phyloP scores from a whole-genome alignment of 2,329 filamentous ascomycete genomes.

The Exophiala sp. region DNA sequence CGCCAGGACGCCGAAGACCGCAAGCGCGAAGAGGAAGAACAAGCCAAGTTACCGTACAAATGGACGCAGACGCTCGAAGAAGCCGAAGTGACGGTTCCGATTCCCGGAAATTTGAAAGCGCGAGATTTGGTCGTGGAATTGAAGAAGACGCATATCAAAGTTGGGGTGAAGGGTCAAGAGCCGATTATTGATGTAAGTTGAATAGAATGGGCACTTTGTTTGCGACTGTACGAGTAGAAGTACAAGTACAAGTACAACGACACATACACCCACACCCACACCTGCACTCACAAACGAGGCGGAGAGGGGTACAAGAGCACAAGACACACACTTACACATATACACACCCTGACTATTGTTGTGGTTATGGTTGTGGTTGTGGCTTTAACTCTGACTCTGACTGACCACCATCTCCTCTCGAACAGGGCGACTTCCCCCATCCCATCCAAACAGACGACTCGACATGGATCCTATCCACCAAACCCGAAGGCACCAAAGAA shows the following conservation, averaged over 20 bases:
- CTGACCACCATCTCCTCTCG: not conserved
- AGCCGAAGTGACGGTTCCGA: slow-evolving; percentile 68
- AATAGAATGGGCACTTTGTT: not conserved
- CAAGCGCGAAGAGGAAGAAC: slow-evolving; percentile 76
- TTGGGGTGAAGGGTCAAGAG: slow-evolving; percentile 81
- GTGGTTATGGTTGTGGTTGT: not conserved
- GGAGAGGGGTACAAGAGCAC: too few species aligned
- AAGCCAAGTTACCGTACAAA: slow-evolving; percentile 88
- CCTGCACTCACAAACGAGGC: too few species aligned
- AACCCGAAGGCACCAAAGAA: slow-evolving; percentile 58
- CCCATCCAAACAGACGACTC: slow-evolving; percentile 76
- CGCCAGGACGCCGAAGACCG: slow-evolving; percentile 53
- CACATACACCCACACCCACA: too few species aligned
- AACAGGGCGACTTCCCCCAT: slow-evolving; percentile 76
- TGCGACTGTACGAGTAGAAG: not conserved
- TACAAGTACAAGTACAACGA: too few species aligned
- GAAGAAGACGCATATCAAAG: slow-evolving; percentile 69
- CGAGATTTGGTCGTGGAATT: slow-evolving; percentile 77
- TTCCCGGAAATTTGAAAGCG: slow-evolving; percentile 78
- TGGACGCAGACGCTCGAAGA: slow-evolving; percentile 93
- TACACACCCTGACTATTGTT: too few species aligned
- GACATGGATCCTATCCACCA: slow-evolving; percentile 82
- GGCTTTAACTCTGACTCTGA: not conserved
- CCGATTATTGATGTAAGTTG: slow-evolving; percentile 68
- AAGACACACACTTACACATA: too few species aligned